Percentiles rank a stretch among this genome's conserved stretches.
phyloP scores from a whole-genome alignment of 352 stramenopile genomes.

The Pythium scleroteichum region DNA sequence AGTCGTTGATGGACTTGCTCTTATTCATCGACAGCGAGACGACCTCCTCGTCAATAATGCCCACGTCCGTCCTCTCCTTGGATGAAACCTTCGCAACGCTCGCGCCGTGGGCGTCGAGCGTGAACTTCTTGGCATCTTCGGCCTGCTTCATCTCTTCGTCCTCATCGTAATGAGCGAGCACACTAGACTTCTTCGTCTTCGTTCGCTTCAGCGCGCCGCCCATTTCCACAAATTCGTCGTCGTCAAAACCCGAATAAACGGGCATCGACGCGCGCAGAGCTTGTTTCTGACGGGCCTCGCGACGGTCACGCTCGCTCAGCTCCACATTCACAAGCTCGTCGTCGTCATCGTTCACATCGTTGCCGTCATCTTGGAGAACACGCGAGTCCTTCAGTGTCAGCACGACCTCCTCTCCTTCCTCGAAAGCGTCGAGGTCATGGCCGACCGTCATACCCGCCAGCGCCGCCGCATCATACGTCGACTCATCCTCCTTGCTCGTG shows the following conservation, averaged over 20 bases:
- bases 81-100: background rate
- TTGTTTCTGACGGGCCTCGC: constrained; percentile 41
- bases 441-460: constrained; percentile 90
- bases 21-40: constrained; percentile 65
- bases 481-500: background rate
- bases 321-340: constrained; percentile 88
- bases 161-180: constrained; percentile 91
- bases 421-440: constrained; percentile 87
- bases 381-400: constrained; percentile 93
- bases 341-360: constrained; percentile 78
- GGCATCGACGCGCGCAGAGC: constrained; percentile 55
- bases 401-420: constrained; percentile 91
- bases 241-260: constrained; percentile 94
- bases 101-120: constrained; percentile 45
- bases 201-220: constrained; percentile 37
- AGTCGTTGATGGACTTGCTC: constrained; percentile 61
- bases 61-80: background rate
- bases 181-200: constrained; percentile 36
- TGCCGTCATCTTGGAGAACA: constrained; percentile 81
- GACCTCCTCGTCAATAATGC: constrained; percentile 45
- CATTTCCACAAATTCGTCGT: constrained; percentile 96
- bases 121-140: constrained; percentile 54
- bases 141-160: constrained; percentile 56
- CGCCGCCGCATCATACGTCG: constrained; percentile 66
- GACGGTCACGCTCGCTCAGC: constrained; percentile 71